Conservation (phyloP, 2,329 filamentous ascomycete species). For the Xylaria sp. region DNA sequence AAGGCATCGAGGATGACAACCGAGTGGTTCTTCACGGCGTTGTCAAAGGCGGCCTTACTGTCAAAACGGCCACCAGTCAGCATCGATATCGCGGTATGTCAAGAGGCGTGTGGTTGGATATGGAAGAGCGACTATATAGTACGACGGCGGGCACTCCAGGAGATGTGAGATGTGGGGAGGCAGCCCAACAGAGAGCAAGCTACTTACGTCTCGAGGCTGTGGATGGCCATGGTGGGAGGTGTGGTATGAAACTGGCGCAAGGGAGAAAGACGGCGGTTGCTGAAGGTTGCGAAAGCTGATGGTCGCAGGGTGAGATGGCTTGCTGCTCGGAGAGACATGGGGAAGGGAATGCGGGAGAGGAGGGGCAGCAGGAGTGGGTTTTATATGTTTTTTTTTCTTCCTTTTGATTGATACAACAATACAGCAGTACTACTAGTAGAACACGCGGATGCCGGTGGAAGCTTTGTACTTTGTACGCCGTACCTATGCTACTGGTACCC, state of each 20-base stretch:
- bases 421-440: neutral
- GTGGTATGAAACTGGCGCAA: constrained; percentile 52
- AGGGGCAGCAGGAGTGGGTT: constrained; percentile 39
- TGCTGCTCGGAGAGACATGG: constrained; percentile 42
- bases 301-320: constrained; percentile 40
- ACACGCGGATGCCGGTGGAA: neutral
- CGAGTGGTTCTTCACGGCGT: constrained; percentile 54
- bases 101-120: neutral
- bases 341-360: constrained; percentile 18
- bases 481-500: no score
- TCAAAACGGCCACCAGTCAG: constrained; percentile 34
- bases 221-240: constrained; percentile 56
- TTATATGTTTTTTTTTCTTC: constrained; percentile 28
- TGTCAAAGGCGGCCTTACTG: constrained; percentile 46
- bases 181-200: neutral
- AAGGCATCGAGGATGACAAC: constrained; percentile 86
- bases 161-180: no score
- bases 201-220: constrained; percentile 54
- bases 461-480: no score
- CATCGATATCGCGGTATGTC: neutral
- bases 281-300: constrained; percentile 36
- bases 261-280: constrained; percentile 35
- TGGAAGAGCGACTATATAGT: neutral
- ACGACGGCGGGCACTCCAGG: no score
- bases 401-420: no score